phyloP scores from a whole-genome alignment of 331 rosid genomes.

The Arachis monticola region DNA sequence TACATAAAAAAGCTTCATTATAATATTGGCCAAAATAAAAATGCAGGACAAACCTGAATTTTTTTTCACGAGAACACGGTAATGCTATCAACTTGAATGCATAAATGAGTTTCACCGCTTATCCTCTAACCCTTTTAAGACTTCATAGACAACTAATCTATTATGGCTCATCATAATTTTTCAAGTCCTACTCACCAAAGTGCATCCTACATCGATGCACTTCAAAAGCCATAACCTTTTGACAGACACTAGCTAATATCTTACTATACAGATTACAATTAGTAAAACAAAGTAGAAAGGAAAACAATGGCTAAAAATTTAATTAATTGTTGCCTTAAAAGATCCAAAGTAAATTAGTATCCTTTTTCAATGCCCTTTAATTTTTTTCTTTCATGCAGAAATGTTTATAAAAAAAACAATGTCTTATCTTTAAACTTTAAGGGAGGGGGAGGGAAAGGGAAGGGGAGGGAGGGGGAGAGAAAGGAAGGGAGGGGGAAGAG shows the following conservation, averaged over 20 bases:
- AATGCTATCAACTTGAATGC: no score
- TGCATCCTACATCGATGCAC: neutral
- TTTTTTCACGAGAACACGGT: no score
- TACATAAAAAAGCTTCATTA: no score
- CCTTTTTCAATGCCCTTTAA: constrained; percentile 19
- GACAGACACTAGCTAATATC: neutral
- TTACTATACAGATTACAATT: neutral
- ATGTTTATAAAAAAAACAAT: constrained; percentile 8
- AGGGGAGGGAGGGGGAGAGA: no score
- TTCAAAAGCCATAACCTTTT: neutral
- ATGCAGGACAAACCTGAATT: no score
- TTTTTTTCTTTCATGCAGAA: constrained; percentile 33
- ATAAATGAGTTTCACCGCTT: no score
- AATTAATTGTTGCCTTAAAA: constrained; percentile 31
- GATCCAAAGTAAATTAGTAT: constrained; percentile 20
- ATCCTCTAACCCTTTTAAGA: no score
- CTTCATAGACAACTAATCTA: neutral
- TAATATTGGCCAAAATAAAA: no score
- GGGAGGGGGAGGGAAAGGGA: neutral
- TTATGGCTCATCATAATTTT: neutral
- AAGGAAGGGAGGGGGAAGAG: neutral
- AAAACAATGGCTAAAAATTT: constrained; percentile 12
- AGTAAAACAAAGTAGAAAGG: neutral
- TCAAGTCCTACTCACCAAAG: neutral
- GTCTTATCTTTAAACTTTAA: constrained; percentile 18